Conservation (phyloP, 78 protist genomes). For the Creolimax fragrantissima region DNA sequence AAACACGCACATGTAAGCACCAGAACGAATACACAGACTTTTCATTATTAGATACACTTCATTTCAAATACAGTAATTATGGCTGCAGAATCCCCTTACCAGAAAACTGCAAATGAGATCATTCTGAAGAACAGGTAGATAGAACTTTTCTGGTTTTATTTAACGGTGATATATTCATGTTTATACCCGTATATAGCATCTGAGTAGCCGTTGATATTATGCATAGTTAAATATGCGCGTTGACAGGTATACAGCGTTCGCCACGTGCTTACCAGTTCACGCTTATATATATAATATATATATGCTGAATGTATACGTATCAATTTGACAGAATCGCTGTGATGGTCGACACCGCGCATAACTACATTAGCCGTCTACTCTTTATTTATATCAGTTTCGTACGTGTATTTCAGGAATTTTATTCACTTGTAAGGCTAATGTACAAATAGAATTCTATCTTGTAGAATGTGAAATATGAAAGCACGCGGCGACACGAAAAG, state of each 20-base stretch:
- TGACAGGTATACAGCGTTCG: not conserved
- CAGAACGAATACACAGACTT: too few relatives aligned
- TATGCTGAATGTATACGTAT: not conserved
- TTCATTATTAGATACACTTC: not conserved
- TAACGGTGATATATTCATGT: not conserved
- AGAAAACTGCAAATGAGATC: not conserved
- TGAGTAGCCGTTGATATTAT: too few relatives aligned
- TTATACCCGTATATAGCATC: not conserved
- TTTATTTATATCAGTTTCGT: not conserved
- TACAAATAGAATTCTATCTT: not conserved
- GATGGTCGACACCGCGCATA: too few relatives aligned
- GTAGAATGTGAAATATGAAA: not conserved
- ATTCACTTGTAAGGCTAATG: not conserved
- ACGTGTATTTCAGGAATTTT: not conserved
- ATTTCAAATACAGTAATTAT: not conserved
- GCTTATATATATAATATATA: not conserved
- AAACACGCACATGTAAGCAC: too few relatives aligned
- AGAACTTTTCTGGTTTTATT: not conserved
- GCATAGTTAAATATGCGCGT: not conserved
- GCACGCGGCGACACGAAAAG: not conserved
- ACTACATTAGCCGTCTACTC: not conserved
- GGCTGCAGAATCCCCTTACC: not conserved
- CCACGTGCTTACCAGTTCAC: not conserved
- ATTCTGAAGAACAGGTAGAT: not conserved
- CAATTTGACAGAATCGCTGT: not conserved